Percentiles rank a stretch among this genome's conserved stretches.
Evolutionary conservation across 805 yeast species (phyloP).

Genomic region (Brettanomyces bruxellensis): DNA sequence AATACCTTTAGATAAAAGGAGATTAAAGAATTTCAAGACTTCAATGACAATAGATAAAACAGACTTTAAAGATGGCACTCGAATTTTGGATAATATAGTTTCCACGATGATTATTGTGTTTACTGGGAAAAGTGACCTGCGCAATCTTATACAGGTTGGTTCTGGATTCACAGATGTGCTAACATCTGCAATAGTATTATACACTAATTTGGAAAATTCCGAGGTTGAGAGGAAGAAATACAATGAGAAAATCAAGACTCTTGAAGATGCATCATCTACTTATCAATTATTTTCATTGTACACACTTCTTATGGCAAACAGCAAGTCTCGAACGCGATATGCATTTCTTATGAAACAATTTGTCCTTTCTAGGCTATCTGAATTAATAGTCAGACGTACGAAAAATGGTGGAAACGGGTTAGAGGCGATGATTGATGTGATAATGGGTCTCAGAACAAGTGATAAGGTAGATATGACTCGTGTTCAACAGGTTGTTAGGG

Average conservation of each 20-base stretch:
- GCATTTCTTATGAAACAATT: constrained; percentile 37
- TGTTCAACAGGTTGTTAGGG: constrained; percentile 55
- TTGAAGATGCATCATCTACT: constrained; percentile 48
- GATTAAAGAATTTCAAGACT: constrained; percentile 37
- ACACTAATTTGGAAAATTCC: constrained; percentile 24
- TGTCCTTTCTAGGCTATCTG: constrained; percentile 41
- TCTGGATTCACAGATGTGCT: constrained; percentile 58
- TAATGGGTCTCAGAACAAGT: constrained; percentile 66
- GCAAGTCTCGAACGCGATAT: not conserved
- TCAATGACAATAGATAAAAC: constrained; percentile 16
- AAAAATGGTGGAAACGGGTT: constrained; percentile 53
- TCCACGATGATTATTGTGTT: constrained; percentile 28
- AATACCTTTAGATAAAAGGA: constrained; percentile 53
- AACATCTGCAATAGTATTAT: constrained; percentile 36
- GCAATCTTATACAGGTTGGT: constrained; percentile 49
- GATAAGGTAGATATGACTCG: constrained; percentile 61
- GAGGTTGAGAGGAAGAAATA: constrained; percentile 1
- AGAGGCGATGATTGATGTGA: constrained; percentile 61
- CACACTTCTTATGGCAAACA: constrained; percentile 28
- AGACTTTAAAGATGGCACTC: constrained; percentile 8
- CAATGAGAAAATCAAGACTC: constrained; percentile 10
- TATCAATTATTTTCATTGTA: constrained; percentile 56
- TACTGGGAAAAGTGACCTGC: constrained; percentile 36
- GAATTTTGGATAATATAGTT: constrained; percentile 19
- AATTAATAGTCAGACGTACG: constrained; percentile 32